These are phyloP conservation scores for Anisodus acutangulus DNA, from an alignment of 257 asterid species.

Conservation along the genomic window DNA sequence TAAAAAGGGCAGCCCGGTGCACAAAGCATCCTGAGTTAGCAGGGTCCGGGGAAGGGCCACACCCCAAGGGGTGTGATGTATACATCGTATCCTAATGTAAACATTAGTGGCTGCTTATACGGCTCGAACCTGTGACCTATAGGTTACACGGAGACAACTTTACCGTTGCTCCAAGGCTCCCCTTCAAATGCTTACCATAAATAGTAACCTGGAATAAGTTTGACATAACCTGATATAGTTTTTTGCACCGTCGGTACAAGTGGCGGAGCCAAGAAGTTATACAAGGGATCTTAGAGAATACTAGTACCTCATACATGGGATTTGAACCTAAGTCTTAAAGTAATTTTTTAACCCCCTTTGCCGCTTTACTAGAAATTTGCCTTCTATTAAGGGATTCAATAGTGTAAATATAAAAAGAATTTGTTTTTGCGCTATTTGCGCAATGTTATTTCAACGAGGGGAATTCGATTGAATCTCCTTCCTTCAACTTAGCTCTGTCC, in stretches of 20 bases:
- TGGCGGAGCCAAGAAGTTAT: not conserved
- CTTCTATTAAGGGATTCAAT: not conserved
- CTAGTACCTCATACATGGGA: not conserved
- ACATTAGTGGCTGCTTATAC: no score
- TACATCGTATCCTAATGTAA: no score
- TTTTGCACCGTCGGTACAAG: not conserved
- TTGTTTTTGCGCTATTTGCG: not conserved
- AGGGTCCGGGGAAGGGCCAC: no score
- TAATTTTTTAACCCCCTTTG: not conserved
- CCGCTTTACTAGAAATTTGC: not conserved
- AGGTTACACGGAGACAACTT: no score
- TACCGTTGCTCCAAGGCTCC: no score
- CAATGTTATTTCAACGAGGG: not conserved
- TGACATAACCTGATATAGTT: conserved; percentile 10
- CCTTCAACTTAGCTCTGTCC: not conserved
- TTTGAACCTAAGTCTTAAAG: not conserved
- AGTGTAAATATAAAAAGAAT: not conserved
- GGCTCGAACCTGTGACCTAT: no score
- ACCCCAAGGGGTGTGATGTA: no score
- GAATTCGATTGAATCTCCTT: not conserved
- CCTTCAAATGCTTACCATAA: no score
- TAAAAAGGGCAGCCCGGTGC: no score
- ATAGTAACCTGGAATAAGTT: not conserved
- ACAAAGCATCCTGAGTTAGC: no score
- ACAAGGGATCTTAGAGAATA: not conserved